Evolutionary conservation across 176 grass and related monocot genomes (phyloP), one percentile per base, ranked within the genome.

Genomic region (Phragmites australis): DNA sequence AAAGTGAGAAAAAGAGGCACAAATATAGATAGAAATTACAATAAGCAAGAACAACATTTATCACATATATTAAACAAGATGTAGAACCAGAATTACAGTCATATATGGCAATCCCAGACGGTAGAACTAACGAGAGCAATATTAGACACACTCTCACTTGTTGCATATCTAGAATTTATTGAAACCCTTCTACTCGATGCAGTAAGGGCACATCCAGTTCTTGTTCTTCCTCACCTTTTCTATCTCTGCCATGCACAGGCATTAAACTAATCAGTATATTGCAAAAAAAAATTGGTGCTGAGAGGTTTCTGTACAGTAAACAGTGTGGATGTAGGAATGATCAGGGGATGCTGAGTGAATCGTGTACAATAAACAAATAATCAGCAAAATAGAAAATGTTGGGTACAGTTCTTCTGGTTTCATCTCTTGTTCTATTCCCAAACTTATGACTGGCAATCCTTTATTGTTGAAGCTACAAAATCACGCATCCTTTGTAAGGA

Each of bases 181-280:
- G 79, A 75, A 75, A 66, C 91, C 94, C 74, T 82, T 97, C 77
- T 94, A 89, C 58, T 97, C 94, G 42, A 94, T 62, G 75, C 91
- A 97, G 61, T 97, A 91, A 60, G 94, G 94, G 68, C 94, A 97
- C 91, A 92, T 92, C 91, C 91, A 97, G 65, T 94, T 84, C 74
- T 94, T 97, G 49, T 92, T 90, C 75, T 72, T 88, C 61, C 82
- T 78, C 8, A 94, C 91, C 31, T 94, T 82, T 51, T 92, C 91
- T 85, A 97, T 92, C 80, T 92, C 94, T 97, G 83, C 22, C 47
- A 82, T 37, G 34, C 34, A 37, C 5, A 5, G 34, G 34, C 34
- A 37, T 37, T 37, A 37, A 37, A 37, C 34, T 37, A 37, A 37
- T 37, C 34, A 37, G 34, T 37, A 37, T 37, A 37, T 37, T 37